These are phyloP conservation scores for Echinochloa phyllopogon DNA, from an alignment of 176 grass and related monocot species.

Conservation along the genomic window DNA sequence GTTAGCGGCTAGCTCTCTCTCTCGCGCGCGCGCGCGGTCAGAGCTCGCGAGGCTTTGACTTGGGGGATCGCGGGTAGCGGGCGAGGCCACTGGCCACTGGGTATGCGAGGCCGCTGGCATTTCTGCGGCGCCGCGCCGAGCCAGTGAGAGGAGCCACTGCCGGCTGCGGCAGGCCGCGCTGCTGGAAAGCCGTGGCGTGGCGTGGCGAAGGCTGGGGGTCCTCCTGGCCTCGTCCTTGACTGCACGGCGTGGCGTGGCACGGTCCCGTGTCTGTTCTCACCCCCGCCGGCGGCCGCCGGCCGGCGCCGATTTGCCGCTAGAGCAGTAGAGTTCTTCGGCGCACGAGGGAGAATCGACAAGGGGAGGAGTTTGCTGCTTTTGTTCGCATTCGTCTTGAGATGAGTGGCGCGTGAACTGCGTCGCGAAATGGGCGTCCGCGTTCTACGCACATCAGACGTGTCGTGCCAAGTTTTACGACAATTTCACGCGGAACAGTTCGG, in stretches of 20 bases:
- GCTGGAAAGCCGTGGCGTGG: not conserved
- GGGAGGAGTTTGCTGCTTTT: not conserved
- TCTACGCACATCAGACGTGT: too few species aligned
- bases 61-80: too few species aligned
- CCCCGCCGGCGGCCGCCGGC: not conserved
- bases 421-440: not conserved
- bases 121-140: not conserved
- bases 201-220: too few species aligned
- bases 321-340: not conserved
- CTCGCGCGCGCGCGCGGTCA: not conserved
- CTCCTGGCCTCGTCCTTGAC: too few species aligned
- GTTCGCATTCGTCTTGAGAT: conserved; percentile 11
- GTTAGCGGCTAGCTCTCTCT: conserved; percentile 18
- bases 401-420: not conserved
- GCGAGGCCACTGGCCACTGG: too few species aligned
- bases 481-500: too few species aligned
- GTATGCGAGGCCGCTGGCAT: too few species aligned
- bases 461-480: too few species aligned
- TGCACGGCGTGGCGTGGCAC: not conserved
- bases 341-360: not conserved
- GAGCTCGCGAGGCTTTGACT: not conserved
- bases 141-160: too few species aligned
- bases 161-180: not conserved
- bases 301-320: not conserved
- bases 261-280: not conserved